These are phyloP conservation scores for Halophytophthora polymorphica DNA, from an alignment of 352 stramenopile species.

Conservation along the genomic window DNA sequence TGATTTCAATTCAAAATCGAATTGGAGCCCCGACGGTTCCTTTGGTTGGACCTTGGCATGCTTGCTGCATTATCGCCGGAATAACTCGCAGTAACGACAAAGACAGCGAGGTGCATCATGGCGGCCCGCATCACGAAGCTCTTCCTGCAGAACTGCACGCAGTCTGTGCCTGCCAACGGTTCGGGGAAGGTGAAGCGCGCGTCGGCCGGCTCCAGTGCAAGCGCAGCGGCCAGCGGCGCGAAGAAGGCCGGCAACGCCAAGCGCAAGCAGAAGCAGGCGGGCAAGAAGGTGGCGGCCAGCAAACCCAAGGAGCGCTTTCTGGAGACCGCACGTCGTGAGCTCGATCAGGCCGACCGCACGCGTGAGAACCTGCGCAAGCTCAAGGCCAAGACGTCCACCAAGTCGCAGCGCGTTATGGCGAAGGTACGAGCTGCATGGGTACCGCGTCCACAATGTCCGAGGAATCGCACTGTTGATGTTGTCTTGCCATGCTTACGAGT, in stretches of 20 bases:
- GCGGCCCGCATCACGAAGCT: slow-evolving; percentile 66
- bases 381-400: slow-evolving; percentile 43
- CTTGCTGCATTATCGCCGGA: not conserved
- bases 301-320: slow-evolving; percentile 49
- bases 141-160: slow-evolving; percentile 61
- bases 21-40: too few species aligned
- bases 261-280: slow-evolving; percentile 25
- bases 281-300: slow-evolving; percentile 21
- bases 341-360: slow-evolving; percentile 49
- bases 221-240: slow-evolving; percentile 3
- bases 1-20: too few species aligned
- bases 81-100: not conserved
- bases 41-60: too few species aligned
- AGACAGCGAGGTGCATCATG: slow-evolving; percentile 26
- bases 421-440: slow-evolving; percentile 32
- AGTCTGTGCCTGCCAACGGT: slow-evolving; percentile 8
- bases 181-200: slow-evolving; percentile 6
- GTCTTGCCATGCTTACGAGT: slow-evolving; percentile 1
- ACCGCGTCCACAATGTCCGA: not conserved
- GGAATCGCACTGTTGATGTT: not conserved
- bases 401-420: slow-evolving; percentile 63
- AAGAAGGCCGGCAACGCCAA: slow-evolving; percentile 14
- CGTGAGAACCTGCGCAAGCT: slow-evolving; percentile 65
- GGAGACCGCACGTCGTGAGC: slow-evolving; percentile 47
- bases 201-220: not conserved